phyloP scores from a whole-genome alignment of 768 basidiomycete genomes.

The Mycena venus region DNA sequence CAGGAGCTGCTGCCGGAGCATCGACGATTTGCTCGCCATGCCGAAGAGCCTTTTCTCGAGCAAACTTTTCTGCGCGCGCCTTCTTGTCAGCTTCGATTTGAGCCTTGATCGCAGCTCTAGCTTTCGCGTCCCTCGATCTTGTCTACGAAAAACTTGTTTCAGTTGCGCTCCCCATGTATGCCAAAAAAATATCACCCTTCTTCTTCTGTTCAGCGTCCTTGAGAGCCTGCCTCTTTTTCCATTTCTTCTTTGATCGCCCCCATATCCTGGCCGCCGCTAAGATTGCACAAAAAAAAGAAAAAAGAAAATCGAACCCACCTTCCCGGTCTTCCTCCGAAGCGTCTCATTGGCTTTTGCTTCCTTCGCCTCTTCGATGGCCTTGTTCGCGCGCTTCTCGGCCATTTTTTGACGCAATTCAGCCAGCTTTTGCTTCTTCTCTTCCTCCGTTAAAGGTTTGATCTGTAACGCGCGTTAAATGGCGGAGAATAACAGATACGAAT shows the following conservation, averaged over 20 bases:
- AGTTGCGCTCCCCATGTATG: background rate
- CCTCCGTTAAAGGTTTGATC: constrained; percentile 96
- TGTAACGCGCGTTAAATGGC: constrained; percentile 42
- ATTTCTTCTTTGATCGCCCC: constrained; percentile 81
- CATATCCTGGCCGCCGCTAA: constrained; percentile 66
- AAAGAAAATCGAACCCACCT: constrained; percentile 59
- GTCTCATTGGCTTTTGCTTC: constrained; percentile 82
- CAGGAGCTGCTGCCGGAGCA: constrained; percentile 46
- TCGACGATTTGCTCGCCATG: constrained; percentile 74
- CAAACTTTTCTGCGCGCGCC: constrained; percentile 88
- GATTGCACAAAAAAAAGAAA: background rate
- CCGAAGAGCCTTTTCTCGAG: constrained; percentile 91
- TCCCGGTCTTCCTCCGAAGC: constrained; percentile 88
- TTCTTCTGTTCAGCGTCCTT: constrained; percentile 89
- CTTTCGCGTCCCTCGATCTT: constrained; percentile 91
- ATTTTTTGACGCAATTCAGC: constrained; percentile 85
- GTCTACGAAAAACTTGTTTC: constrained; percentile 64
- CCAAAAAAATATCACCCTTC: constrained; percentile 68
- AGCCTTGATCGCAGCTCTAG: constrained; percentile 88
- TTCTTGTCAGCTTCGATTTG: constrained; percentile 97
- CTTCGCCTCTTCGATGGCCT: constrained; percentile 79
- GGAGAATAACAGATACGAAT: constrained; percentile 21
- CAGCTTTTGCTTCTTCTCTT: constrained; percentile 88
- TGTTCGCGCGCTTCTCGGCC: constrained; percentile 81
- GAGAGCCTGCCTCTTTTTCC: constrained; percentile 80